Conservation (phyloP, 345 rosid genomes). For the Eucalyptus decipiens region DNA sequence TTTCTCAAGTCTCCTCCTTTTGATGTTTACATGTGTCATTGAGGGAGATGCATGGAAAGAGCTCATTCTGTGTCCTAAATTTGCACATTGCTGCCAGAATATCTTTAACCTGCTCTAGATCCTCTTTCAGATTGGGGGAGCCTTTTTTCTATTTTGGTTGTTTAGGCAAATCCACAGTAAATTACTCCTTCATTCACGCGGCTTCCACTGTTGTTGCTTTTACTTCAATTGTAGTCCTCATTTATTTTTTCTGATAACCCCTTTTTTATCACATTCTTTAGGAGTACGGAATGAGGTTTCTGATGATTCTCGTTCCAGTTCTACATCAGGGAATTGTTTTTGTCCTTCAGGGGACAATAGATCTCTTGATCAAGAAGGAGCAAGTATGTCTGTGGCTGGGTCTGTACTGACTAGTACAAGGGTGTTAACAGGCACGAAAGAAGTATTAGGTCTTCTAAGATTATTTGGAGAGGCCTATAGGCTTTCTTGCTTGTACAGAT, state of each 20-base stretch:
- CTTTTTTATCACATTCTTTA: slow-evolving; percentile 2
- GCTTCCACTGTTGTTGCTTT: background rate
- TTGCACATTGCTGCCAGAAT: background rate
- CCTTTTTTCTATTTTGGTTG: background rate
- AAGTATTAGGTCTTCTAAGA: slow-evolving; percentile 68
- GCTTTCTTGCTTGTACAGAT: slow-evolving; percentile 72
- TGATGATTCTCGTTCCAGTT: slow-evolving; percentile 66
- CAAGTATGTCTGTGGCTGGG: slow-evolving; percentile 33
- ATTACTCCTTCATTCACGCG: background rate
- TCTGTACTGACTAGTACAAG: slow-evolving; percentile 26
- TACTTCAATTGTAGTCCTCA: background rate
- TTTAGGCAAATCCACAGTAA: background rate
- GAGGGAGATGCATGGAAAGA: background rate
- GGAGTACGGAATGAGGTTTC: slow-evolving; percentile 59
- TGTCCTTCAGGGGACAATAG: slow-evolving; percentile 33
- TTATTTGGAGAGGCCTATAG: slow-evolving; percentile 89
- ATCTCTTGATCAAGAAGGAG: slow-evolving; percentile 54
- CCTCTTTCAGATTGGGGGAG: background rate
- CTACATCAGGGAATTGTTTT: slow-evolving; percentile 29
- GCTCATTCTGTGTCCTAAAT: background rate
- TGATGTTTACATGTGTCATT: background rate
- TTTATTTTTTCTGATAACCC: background rate
- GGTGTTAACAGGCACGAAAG: slow-evolving; percentile 47
- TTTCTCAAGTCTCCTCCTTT: background rate
- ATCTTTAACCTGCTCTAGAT: background rate